A percentile compares a stretch with the other conserved stretches of the same genome.
Conservation (phyloP, 164 flowering plant species). For the Magnolia sinica region DNA sequence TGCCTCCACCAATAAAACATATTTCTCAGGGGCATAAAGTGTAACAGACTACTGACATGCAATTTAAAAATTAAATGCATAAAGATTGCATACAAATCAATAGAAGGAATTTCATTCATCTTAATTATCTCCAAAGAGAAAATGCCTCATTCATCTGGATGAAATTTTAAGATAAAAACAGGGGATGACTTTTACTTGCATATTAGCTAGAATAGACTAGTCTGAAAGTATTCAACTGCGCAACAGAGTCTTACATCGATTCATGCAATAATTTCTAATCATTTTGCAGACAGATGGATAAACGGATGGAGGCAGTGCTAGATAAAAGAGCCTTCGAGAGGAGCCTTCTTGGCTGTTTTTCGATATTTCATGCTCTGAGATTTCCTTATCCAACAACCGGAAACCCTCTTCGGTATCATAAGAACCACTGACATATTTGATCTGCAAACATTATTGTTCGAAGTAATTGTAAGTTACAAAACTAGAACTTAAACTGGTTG, state of each 20-base stretch:
- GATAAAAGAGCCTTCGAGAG: constrained; percentile 87
- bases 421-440: constrained; percentile 88
- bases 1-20: too few species aligned
- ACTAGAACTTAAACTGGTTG: not conserved
- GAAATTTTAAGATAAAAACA: not conserved
- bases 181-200: not conserved
- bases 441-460: constrained; percentile 38
- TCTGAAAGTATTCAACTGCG: not conserved
- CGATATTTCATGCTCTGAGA: constrained; percentile 61
- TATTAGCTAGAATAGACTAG: not conserved
- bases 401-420: constrained; percentile 83
- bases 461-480: constrained; percentile 4
- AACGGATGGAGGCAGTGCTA: constrained; percentile 98
- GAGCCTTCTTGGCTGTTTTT: constrained; percentile 67
- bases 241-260: constrained; percentile 49
- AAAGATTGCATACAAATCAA: too few species aligned
- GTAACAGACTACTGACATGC: too few species aligned
- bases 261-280: constrained; percentile 75
- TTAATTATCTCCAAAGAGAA: not conserved
- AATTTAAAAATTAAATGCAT: too few species aligned
- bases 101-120: too few species aligned
- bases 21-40: too few species aligned
- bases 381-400: constrained; percentile 65
- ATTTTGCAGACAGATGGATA: constrained; percentile 95
- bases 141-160: not conserved